Conservation (phyloP, 495 filamentous ascomycete species). For the Penicillium longicatenatum region DNA sequence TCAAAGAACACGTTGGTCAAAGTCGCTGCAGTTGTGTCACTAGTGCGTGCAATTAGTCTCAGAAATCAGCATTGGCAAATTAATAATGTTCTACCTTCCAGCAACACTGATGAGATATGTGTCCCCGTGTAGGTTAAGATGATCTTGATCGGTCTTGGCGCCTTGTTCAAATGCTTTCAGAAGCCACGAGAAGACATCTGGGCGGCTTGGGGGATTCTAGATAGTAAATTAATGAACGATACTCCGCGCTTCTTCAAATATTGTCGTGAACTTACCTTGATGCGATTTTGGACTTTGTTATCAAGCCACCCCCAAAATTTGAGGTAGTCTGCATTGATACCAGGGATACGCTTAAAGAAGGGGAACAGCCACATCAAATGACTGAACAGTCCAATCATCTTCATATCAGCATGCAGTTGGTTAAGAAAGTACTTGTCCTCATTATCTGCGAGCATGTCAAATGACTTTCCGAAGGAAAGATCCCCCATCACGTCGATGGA, state of each 20-base stretch:
- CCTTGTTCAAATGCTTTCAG: constrained; percentile 30
- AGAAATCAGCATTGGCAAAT: background rate
- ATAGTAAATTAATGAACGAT: too few species aligned
- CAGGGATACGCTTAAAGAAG: constrained; percentile 33
- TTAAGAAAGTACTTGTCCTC: constrained; percentile 35
- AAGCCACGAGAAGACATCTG: constrained; percentile 38
- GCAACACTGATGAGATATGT: constrained; percentile 40
- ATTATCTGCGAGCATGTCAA: constrained; percentile 44
- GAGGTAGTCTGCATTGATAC: constrained; percentile 31
- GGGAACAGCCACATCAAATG: constrained; percentile 42
- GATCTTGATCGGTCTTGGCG: constrained; percentile 26
- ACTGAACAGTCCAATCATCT: constrained; percentile 34
- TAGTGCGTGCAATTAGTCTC: background rate
- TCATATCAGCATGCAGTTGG: constrained; percentile 32
- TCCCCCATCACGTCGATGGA: constrained; percentile 57
- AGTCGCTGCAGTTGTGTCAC: constrained; percentile 40
- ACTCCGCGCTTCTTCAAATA: too few species aligned
- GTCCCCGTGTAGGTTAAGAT: constrained; percentile 34
- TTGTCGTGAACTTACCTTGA: constrained; percentile 5
- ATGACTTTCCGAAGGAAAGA: constrained; percentile 49
- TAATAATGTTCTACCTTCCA: constrained; percentile 34
- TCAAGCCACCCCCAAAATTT: constrained; percentile 29
- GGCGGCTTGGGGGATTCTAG: constrained; percentile 25
- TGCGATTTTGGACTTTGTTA: constrained; percentile 21
- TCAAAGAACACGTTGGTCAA: constrained; percentile 39